A percentile compares a stretch with the other conserved stretches of the same genome.
Evolutionary conservation across 2,329 filamentous ascomycete genomes (phyloP).

Genomic region (Hypoxylon sp.): DNA sequence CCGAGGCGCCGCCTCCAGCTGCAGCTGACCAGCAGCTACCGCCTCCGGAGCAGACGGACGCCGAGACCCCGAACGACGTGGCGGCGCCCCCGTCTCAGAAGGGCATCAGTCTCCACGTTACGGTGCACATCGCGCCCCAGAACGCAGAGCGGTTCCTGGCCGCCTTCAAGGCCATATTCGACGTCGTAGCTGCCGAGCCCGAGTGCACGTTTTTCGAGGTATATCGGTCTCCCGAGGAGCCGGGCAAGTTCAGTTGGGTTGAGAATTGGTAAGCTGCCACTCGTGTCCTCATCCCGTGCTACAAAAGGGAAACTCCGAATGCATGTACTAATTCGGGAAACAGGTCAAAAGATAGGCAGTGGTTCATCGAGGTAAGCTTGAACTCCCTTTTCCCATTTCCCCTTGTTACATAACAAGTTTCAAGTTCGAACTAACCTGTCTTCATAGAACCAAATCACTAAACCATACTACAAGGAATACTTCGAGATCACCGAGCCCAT

Average conservation of each 20-base stretch:
- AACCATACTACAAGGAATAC: conserved; percentile 57
- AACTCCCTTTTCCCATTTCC: background rate
- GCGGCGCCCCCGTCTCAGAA: conserved; percentile 12
- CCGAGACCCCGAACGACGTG: background rate
- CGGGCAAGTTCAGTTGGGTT: conserved; percentile 55
- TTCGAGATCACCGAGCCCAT: conserved; percentile 54
- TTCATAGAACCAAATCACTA: conserved; percentile 52
- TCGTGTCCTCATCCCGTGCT: background rate
- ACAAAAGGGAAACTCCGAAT: background rate
- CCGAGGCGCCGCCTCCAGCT: conserved; percentile 4
- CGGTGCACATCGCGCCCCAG: conserved; percentile 45
- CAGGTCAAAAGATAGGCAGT: conserved; percentile 47
- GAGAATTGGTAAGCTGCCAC: conserved; percentile 55
- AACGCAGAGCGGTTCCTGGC: conserved; percentile 45
- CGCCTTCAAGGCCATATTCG: conserved; percentile 54
- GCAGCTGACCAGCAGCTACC: conserved; percentile 4
- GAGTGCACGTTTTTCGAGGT: conserved; percentile 60
- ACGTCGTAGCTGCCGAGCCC: conserved; percentile 56
- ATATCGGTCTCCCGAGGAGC: conserved; percentile 52
- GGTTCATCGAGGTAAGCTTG: conserved; percentile 46
- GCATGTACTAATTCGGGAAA: conserved; percentile 20
- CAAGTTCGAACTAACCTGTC: conserved; percentile 21
- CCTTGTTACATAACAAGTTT: background rate
- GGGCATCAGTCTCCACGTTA: conserved; percentile 47
- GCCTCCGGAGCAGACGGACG: conserved; percentile 11